Evolutionary conservation across 192 early-diverging fungal genomes (phyloP), one percentile per base, ranked within the genome.

Genomic region (Diversispora epigaea): DNA sequence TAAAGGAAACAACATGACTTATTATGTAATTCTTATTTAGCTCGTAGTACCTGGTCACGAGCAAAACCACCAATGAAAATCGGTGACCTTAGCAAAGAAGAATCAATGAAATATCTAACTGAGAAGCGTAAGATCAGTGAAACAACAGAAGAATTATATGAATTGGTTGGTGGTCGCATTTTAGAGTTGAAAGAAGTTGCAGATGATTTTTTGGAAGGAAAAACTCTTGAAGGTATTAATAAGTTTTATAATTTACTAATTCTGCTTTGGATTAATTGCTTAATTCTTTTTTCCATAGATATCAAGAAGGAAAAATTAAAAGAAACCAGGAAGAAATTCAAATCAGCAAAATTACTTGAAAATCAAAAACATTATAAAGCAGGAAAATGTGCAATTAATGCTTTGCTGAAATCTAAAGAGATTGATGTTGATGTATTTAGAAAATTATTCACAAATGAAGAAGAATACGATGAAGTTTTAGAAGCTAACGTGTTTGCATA

Each of bases 91-190:
- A 61, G 0, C n/a, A 4, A 61, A 4, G 32, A 61, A 19, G 58
- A 61, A 61, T 61, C 58, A 61, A 61, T 64, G 10, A 11, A 25
- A 6, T 64, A 56, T 11, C 15, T 56, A 6, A 0, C n/a, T n/a
- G n/a, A n/a, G n/a, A n/a, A n/a, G n/a, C n/a, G n/a, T n/a, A n/a
- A n/a, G n/a, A n/a, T n/a, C n/a, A n/a, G n/a, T n/a, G 21, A 21
- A 41, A 7, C 10, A 39, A n/a, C 0, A 21, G 8, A 64, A 22
- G 32, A 7, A 64, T 4, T 64, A 25, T 64, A 64, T 32, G 55
- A 32, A 22, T 64, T 64, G 21, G 62, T 64, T 41, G 62, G 62
- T 64, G 62, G 62, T 0, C 39, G 41, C 32, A 64, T 64, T 64
- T 0, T 64, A 10, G 62, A 64, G 6, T 1, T 64, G 3, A 8